These are phyloP conservation scores for Penicillium waksmanii DNA, from an alignment of 495 filamentous ascomycete genomes.

Conservation along the genomic window DNA sequence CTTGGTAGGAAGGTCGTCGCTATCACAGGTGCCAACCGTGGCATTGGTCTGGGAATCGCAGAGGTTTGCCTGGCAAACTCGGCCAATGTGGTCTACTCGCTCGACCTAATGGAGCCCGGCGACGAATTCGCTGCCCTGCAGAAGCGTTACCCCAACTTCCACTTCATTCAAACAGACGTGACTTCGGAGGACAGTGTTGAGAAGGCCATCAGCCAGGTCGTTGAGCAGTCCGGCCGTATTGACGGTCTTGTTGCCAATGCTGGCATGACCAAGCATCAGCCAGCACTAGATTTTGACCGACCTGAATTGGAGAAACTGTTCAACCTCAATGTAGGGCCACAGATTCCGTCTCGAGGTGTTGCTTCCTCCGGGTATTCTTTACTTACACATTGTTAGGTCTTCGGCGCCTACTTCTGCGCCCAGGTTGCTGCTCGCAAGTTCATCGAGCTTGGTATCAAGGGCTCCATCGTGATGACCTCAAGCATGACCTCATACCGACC, in stretches of 20 bases:
- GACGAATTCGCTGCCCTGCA: conserved; percentile 41
- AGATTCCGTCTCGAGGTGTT: not conserved
- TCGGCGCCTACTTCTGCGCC: conserved; percentile 43
- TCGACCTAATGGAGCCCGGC: conserved; percentile 46
- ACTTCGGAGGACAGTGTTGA: conserved; percentile 43
- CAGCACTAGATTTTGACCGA: conserved; percentile 44
- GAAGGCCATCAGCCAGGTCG: conserved; percentile 42
- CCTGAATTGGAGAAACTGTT: conserved; percentile 44
- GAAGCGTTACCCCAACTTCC: conserved; percentile 38
- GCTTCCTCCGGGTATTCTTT: no score
- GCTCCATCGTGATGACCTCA: conserved; percentile 47
- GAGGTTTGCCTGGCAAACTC: conserved; percentile 46
- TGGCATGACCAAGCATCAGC: conserved; percentile 52
- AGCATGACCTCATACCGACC: conserved; percentile 50
- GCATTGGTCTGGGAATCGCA: conserved; percentile 43
- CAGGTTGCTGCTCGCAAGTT: conserved; percentile 42
- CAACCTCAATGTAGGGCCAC: conserved; percentile 41
- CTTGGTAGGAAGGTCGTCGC: conserved; percentile 33
- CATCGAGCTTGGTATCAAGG: conserved; percentile 45
- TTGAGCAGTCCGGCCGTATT: conserved; percentile 37
- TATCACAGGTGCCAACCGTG: conserved; percentile 46
- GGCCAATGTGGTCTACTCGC: conserved; percentile 42
- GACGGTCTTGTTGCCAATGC: conserved; percentile 45
- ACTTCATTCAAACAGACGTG: conserved; percentile 45
- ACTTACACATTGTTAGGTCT: conserved; percentile 26